A percentile compares a stretch with the other conserved stretches of the same genome.
Conservation (phyloP, 345 rosid species). For the Acer saccharum region DNA sequence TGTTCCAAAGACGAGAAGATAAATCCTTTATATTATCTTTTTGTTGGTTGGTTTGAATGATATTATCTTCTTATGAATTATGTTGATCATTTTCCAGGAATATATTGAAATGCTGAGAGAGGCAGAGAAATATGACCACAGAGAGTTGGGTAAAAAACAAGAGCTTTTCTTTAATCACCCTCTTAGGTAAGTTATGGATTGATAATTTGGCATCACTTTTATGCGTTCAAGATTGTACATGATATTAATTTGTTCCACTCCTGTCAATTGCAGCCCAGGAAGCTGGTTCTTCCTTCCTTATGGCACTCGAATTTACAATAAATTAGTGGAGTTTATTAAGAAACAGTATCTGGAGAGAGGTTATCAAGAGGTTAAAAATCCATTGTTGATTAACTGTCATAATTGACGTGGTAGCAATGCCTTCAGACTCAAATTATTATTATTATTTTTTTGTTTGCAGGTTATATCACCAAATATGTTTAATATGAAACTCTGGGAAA, state of each 20-base stretch:
- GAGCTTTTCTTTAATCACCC: constrained; percentile 92
- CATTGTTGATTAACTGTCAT: constrained; percentile 20
- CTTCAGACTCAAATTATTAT: constrained; percentile 12
- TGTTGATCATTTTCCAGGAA: constrained; percentile 51
- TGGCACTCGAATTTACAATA: constrained; percentile 89
- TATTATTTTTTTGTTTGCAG: constrained; percentile 49
- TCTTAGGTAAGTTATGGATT: constrained; percentile 52
- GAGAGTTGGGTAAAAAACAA: constrained; percentile 84
- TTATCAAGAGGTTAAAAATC: constrained; percentile 71
- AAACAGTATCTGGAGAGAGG: constrained; percentile 81
- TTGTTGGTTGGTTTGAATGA: constrained; percentile 11
- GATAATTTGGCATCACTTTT: constrained; percentile 5
- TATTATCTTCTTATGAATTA: neutral
- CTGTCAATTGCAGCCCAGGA: constrained; percentile 76
- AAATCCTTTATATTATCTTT: neutral
- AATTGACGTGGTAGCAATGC: neutral
- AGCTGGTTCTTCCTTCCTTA: constrained; percentile 98
- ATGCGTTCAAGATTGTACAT: constrained; percentile 14
- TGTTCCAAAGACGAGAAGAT: neutral
- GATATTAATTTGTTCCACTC: constrained; percentile 18
- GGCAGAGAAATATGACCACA: constrained; percentile 93
- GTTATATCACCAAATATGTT: constrained; percentile 91
- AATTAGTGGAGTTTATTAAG: constrained; percentile 73
- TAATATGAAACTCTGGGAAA: constrained; percentile 97
- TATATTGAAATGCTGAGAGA: constrained; percentile 72